A percentile compares a stretch with the other conserved stretches of the same genome.
These are phyloP conservation scores for Fusarium ambrosium DNA, from an alignment of 2,329 filamentous ascomycete genomes.

Conservation along the genomic window DNA sequence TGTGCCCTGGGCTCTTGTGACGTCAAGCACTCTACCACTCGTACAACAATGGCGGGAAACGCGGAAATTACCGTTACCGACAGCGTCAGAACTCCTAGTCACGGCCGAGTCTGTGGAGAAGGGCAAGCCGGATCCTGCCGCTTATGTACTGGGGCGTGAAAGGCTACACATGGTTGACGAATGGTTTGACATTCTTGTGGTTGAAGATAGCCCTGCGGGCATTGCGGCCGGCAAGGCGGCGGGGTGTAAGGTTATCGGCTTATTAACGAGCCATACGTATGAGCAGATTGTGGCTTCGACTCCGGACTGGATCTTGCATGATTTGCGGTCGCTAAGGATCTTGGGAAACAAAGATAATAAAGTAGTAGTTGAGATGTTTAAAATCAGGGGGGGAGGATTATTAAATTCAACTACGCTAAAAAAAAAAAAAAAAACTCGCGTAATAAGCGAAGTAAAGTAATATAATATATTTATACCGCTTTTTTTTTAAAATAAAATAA, in stretches of 20 bases:
- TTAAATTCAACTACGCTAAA: too few relatives aligned
- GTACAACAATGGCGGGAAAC: not conserved
- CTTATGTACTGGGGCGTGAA: not conserved
- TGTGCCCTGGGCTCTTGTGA: not conserved
- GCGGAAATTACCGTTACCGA: not conserved
- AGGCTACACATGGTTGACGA: not conserved
- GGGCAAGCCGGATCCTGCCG: not conserved
- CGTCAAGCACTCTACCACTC: not conserved
- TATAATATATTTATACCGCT: too few relatives aligned
- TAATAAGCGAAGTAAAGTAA: too few relatives aligned
- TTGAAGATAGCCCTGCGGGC: not conserved
- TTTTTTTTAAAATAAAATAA: too few relatives aligned
- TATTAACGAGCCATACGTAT: not conserved
- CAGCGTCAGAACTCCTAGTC: not conserved
- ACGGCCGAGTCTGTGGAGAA: not conserved
- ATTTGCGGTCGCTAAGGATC: not conserved
- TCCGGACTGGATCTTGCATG: not conserved
- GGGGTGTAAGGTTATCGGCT: not conserved
- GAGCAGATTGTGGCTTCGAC: not conserved
- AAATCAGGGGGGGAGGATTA: too few relatives aligned
- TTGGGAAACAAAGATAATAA: not conserved
- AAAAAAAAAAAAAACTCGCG: too few relatives aligned
- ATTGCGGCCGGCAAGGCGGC: not conserved
- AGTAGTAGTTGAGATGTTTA: not conserved
- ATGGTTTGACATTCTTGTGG: not conserved